Evolutionary conservation across 345 rosid species (phyloP), one percentile per base, ranked within the genome.

Genomic region (Salix viminalis): DNA sequence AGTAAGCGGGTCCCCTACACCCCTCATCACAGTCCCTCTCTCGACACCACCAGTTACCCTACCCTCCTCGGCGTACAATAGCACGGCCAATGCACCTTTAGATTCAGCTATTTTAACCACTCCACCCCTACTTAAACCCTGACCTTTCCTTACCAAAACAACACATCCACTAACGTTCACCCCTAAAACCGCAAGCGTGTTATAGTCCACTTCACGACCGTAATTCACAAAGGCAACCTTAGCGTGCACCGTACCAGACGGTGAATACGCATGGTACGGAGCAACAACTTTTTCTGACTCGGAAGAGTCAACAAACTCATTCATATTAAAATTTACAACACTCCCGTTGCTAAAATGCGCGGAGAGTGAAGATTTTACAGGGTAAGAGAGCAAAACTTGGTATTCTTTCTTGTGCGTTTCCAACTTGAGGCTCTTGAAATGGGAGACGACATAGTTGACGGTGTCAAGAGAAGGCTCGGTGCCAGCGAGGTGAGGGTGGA

Each of bases 11-110:
- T 96, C 99, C 83, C 99, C 99, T 39, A 91, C 79, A 15, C 97
- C 99, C 77, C 87, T 89, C 94, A 93, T 92, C 37, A 93, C 97
- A 10, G 98, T 96, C 61, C 99, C 99, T 82, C 99, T 91, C 83
- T 92, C 97, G 19, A 89, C 83, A 24, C 98, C 97, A 87, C 67
- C 76, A 52, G 84, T 76, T 52, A 67, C 12, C 65, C 36, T 71
- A 56, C 87, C 86, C 71, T 85, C 81, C 82, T 91, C 94, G 5
- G 85, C 76, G 86, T 89, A 96, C 82, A 92, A 81, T 61, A 96
- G 84, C 80, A 93, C 96, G 0, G 89, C 98, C 16, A 87, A 56
- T 72, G 97, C 98, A 68, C 96, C 98, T 77, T 83, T 86, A 50
- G 70, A 16, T 83, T 91, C 91, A 0, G 98, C 99, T 50, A 83